Evolutionary conservation across 1,284 basidiomycete species (phyloP).

Genomic region (Exobasidium rhododendri): DNA sequence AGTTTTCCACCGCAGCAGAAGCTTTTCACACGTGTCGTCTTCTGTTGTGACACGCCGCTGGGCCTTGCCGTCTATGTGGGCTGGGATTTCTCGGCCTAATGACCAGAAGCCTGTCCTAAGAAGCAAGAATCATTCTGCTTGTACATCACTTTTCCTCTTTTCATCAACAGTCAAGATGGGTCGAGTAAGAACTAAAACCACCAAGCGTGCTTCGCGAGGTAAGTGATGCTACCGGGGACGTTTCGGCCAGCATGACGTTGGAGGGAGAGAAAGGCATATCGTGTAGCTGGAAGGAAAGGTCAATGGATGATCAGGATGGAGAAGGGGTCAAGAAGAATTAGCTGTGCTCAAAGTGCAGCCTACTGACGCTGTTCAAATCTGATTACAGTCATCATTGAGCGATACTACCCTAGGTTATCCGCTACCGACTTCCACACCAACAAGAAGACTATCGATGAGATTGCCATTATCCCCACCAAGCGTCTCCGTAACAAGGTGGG

Average conservation of each 20-base stretch:
- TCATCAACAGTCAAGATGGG: slow-evolving; percentile 64
- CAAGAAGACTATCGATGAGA: slow-evolving; percentile 92
- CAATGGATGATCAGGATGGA: background rate
- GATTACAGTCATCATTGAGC: slow-evolving; percentile 83
- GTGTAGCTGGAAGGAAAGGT: background rate
- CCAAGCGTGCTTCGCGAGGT: slow-evolving; percentile 91
- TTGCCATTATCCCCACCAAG: slow-evolving; percentile 96
- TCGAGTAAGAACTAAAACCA: slow-evolving; percentile 99
- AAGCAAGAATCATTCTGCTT: background rate
- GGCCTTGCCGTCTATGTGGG: too few relatives aligned
- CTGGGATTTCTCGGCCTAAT: too few relatives aligned
- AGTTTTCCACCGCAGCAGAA: slow-evolving; percentile 1
- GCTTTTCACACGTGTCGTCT: too few relatives aligned
- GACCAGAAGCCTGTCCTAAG: too few relatives aligned
- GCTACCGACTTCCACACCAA: slow-evolving; percentile 67
- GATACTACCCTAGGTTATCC: slow-evolving; percentile 68
- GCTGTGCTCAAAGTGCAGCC: background rate
- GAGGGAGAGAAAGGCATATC: background rate
- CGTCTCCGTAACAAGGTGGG: slow-evolving; percentile 89
- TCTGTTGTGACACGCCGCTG: too few relatives aligned
- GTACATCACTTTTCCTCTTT: background rate
- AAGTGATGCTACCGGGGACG: background rate
- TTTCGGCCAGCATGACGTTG: background rate
- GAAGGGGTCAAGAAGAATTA: too few relatives aligned
- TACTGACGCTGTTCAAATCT: background rate